Conservation (phyloP, 148 eudicot genomes). For the Camellia sinensis region DNA sequence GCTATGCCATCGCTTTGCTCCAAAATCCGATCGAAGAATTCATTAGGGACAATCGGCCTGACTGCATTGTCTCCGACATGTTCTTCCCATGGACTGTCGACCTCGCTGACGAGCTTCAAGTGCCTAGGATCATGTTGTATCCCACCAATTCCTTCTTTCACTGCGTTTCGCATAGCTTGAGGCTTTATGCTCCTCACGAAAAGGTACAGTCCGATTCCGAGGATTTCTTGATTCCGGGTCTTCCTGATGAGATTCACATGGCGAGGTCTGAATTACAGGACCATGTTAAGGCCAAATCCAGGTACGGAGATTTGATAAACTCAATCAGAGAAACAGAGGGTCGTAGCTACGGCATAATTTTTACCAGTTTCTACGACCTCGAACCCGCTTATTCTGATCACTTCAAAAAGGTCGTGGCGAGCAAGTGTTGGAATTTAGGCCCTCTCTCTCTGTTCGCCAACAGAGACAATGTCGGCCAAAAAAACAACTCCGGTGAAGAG, state of each 20-base stretch:
- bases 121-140: slow-evolving; percentile 37
- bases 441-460: slow-evolving; percentile 25
- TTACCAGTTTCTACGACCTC: slow-evolving; percentile 36
- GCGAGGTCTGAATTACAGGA: slow-evolving; percentile 18
- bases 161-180: slow-evolving; percentile 11
- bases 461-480: not conserved
- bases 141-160: slow-evolving; percentile 24
- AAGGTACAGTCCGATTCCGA: slow-evolving; percentile 21
- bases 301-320: slow-evolving; percentile 1
- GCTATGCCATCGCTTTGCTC: slow-evolving; percentile 8
- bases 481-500: not conserved
- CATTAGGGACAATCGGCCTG: slow-evolving; percentile 21
- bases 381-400: slow-evolving; percentile 33
- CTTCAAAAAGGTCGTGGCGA: slow-evolving; percentile 22
- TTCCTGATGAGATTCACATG: slow-evolving; percentile 30
- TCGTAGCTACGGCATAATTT: slow-evolving; percentile 34
- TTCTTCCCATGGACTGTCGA: slow-evolving; percentile 30
- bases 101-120: slow-evolving; percentile 28
- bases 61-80: slow-evolving; percentile 41
- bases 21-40: slow-evolving; percentile 29
- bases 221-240: slow-evolving; percentile 26
- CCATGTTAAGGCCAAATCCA: slow-evolving; percentile 1
- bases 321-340: slow-evolving; percentile 21
- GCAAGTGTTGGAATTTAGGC: slow-evolving; percentile 29
- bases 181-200: slow-evolving; percentile 22